Evolutionary conservation across 306 rosid genomes (phyloP).

Genomic region (Elaeagnus macrophylla): DNA sequence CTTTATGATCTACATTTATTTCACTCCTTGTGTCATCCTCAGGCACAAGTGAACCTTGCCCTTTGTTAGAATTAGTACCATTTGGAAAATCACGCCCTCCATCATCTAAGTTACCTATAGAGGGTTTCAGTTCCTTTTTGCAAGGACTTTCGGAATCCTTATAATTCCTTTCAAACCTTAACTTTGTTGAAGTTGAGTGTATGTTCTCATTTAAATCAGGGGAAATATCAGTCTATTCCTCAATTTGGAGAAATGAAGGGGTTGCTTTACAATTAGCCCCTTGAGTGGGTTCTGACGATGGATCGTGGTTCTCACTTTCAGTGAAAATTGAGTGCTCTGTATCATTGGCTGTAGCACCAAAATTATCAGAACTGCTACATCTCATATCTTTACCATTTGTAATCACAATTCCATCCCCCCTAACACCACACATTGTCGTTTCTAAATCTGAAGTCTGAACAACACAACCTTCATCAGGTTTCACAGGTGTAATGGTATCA

Average conservation of each 20-base stretch:
- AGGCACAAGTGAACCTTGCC: constrained; percentile 25
- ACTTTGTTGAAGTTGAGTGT: constrained; percentile 45
- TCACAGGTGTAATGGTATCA: constrained; percentile 19
- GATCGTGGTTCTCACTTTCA: constrained; percentile 33
- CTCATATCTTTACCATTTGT: constrained; percentile 22
- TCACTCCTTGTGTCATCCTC: constrained; percentile 27
- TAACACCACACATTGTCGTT: constrained; percentile 27
- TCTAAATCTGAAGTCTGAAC: constrained; percentile 24
- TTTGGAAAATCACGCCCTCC: constrained; percentile 24
- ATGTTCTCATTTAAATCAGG: constrained; percentile 35
- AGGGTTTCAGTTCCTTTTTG: constrained; percentile 37
- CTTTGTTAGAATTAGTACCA: constrained; percentile 27
- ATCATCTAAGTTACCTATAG: constrained; percentile 33
- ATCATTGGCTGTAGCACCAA: constrained; percentile 28
- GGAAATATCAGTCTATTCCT: constrained; percentile 27
- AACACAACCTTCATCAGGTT: constrained; percentile 33
- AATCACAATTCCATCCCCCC: constrained; percentile 26
- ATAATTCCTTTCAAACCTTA: constrained; percentile 45
- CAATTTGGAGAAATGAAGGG: constrained; percentile 23
- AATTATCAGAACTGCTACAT: constrained; percentile 32
- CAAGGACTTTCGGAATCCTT: constrained; percentile 54
- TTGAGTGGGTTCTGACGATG: constrained; percentile 29
- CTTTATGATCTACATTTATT: constrained; percentile 33
- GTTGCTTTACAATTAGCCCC: constrained; percentile 28
- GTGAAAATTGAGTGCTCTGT: constrained; percentile 27